Evolutionary conservation across 2,329 filamentous ascomycete genomes (phyloP).

Genomic region (Fusarium pseudocircinatum): DNA sequence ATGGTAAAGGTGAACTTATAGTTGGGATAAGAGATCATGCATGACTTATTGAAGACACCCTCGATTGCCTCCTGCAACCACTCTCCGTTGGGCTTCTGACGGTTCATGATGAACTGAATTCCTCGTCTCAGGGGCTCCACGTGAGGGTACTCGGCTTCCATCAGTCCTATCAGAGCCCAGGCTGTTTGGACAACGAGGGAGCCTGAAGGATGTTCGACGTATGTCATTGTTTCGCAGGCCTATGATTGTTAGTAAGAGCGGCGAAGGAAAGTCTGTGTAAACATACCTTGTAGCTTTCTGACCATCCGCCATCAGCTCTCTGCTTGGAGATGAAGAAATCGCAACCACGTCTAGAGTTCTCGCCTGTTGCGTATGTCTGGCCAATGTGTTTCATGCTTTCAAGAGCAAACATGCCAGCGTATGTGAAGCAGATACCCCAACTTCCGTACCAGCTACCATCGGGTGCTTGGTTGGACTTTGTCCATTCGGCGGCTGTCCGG

Average conservation of each 20-base stretch:
- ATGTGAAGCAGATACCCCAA: constrained; percentile 98
- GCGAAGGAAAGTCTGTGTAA: neutral
- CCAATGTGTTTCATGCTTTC: constrained; percentile 85
- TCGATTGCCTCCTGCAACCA: constrained; percentile 97
- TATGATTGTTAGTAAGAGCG: constrained; percentile 46
- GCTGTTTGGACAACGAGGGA: constrained; percentile 95
- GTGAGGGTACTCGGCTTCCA: constrained; percentile 85
- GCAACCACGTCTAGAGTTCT: constrained; percentile 77
- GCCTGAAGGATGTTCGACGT: constrained; percentile 75
- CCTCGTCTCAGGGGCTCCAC: constrained; percentile 76
- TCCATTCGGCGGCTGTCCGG: constrained; percentile 79
- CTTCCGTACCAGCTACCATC: constrained; percentile 98
- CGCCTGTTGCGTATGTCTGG: constrained; percentile 81
- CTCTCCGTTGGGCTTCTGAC: constrained; percentile 89
- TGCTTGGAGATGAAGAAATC: constrained; percentile 88
- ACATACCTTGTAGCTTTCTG: constrained; percentile 83
- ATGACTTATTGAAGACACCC: constrained; percentile 98
- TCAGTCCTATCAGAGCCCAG: constrained; percentile 84
- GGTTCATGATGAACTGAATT: constrained; percentile 81
- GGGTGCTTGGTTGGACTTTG: constrained; percentile 77
- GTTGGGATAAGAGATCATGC: constrained; percentile 99
- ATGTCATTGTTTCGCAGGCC: constrained; percentile 81
- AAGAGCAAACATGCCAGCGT: constrained; percentile 94
- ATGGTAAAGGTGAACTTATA: constrained; percentile 98
- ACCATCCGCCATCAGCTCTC: constrained; percentile 92